Percentiles rank a stretch among this genome's conserved stretches.
These are phyloP conservation scores for Xenosphaeropsis pyriputrescens DNA, from an alignment of 2,329 filamentous ascomycete genomes.

Conservation along the genomic window DNA sequence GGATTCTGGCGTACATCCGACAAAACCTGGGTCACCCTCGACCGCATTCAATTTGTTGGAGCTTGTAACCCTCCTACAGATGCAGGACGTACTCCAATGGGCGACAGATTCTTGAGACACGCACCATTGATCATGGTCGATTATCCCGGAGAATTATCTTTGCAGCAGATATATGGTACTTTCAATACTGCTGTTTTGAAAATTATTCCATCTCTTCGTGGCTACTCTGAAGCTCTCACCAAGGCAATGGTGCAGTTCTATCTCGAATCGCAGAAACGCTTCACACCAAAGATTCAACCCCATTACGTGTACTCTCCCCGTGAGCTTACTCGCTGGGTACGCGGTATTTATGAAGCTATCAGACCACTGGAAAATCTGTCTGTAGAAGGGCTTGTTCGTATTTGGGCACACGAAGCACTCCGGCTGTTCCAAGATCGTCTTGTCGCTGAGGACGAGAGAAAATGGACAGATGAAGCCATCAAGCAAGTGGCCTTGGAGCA, in stretches of 20 bases:
- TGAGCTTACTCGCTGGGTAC: conserved; percentile 95
- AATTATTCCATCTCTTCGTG: conserved; percentile 86
- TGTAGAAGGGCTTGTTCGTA: conserved; percentile 82
- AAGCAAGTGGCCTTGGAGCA: conserved; percentile 74
- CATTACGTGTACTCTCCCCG: conserved; percentile 99
- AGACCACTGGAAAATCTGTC: conserved; percentile 77
- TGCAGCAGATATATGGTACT: conserved; percentile 95
- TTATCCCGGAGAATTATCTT: conserved; percentile 88
- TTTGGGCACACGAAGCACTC: conserved; percentile 96
- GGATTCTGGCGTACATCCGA: conserved; percentile 98
- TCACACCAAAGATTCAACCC: conserved; percentile 92
- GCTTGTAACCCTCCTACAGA: conserved; percentile 98
- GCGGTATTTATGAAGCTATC: conserved; percentile 94
- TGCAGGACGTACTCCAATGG: conserved; percentile 88
- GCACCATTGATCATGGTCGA: conserved; percentile 99
- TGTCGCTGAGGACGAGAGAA: conserved; percentile 82
- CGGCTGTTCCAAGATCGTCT: conserved; percentile 95
- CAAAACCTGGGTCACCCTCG: conserved; percentile 94
- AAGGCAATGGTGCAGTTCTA: conserved; percentile 98
- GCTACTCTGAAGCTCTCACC: conserved; percentile 86
- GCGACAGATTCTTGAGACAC: conserved; percentile 84
- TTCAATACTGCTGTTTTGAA: conserved; percentile 96
- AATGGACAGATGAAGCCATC: conserved; percentile 87
- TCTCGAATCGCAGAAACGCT: conserved; percentile 81
- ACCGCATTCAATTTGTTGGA: conserved; percentile 97